phyloP scores from a whole-genome alignment of 768 basidiomycete species.

The Tephrocybe sp. region DNA sequence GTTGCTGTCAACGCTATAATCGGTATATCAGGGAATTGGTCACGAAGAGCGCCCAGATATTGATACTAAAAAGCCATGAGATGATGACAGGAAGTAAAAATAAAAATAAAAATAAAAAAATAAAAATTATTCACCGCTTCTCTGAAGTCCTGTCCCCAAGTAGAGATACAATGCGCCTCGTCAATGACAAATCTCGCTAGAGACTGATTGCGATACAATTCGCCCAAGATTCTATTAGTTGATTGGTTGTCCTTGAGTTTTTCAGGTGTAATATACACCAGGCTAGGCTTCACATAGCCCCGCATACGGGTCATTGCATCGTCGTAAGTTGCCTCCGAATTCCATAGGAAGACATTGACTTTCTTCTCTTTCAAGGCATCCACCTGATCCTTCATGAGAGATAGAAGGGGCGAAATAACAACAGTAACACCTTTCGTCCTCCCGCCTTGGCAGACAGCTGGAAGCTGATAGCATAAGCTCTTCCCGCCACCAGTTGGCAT shows the following conservation, averaged over 20 bases:
- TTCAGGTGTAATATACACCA: slow-evolving; percentile 93
- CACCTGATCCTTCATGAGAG: slow-evolving; percentile 91
- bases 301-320: slow-evolving; percentile 46
- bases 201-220: slow-evolving; percentile 52
- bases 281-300: slow-evolving; percentile 46
- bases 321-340: slow-evolving; percentile 44
- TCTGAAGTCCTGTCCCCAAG: slow-evolving; percentile 94
- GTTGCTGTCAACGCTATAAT: slow-evolving; percentile 98
- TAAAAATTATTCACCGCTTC: slow-evolving; percentile 54
- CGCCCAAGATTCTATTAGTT: slow-evolving; percentile 53
- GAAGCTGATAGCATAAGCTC: slow-evolving; percentile 86
- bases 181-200: slow-evolving; percentile 93
- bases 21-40: slow-evolving; percentile 74
- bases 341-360: slow-evolving; percentile 70
- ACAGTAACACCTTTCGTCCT: slow-evolving; percentile 80
- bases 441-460: slow-evolving; percentile 75
- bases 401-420: slow-evolving; percentile 85
- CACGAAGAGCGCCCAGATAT: slow-evolving; percentile 62
- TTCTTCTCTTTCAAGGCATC: slow-evolving; percentile 57
- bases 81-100: background rate
- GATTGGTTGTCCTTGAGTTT: slow-evolving; percentile 62
- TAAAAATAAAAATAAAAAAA: no score
- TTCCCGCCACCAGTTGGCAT: slow-evolving; percentile 98
- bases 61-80: slow-evolving; percentile 52
- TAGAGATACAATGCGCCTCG: slow-evolving; percentile 93